phyloP scores from a whole-genome alignment of 495 filamentous ascomycete genomes.

The Cairneyella variabilis region DNA sequence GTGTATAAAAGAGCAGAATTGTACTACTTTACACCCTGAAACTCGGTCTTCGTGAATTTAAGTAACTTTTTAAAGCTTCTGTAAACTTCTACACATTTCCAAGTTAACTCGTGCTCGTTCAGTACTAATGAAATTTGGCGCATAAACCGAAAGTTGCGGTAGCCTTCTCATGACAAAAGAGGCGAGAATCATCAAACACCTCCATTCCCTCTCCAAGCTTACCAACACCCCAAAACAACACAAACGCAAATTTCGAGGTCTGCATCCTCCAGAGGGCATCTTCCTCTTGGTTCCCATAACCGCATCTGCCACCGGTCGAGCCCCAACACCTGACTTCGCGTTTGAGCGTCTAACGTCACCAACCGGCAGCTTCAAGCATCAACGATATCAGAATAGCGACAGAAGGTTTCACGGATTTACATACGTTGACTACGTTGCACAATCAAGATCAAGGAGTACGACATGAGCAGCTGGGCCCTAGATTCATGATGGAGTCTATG shows the following conservation, averaged over 20 bases:
- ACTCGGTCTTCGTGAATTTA: neutral
- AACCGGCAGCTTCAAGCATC: no score
- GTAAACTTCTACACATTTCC: neutral
- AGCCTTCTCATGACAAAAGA: slow-evolving; percentile 6
- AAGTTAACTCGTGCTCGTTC: neutral
- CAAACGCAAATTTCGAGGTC: no score
- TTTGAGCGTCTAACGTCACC: no score
- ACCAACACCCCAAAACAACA: no score
- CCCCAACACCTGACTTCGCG: no score
- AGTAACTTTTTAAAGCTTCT: neutral
- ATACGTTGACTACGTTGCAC: neutral
- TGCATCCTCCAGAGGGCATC: no score
- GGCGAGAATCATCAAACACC: slow-evolving; percentile 3
- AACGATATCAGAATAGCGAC: no score
- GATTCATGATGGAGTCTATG: slow-evolving; percentile 38
- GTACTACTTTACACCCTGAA: slow-evolving; percentile 10
- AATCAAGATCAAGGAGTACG: neutral
- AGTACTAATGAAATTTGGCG: neutral
- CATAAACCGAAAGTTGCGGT: neutral
- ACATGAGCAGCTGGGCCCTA: neutral
- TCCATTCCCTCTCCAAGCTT: slow-evolving; percentile 9
- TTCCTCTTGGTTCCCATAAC: no score
- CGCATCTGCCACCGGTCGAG: no score
- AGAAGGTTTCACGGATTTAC: neutral
- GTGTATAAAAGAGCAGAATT: slow-evolving; percentile 26